phyloP scores from a whole-genome alignment of 176 grass and related monocot genomes.

The Canna indica region DNA sequence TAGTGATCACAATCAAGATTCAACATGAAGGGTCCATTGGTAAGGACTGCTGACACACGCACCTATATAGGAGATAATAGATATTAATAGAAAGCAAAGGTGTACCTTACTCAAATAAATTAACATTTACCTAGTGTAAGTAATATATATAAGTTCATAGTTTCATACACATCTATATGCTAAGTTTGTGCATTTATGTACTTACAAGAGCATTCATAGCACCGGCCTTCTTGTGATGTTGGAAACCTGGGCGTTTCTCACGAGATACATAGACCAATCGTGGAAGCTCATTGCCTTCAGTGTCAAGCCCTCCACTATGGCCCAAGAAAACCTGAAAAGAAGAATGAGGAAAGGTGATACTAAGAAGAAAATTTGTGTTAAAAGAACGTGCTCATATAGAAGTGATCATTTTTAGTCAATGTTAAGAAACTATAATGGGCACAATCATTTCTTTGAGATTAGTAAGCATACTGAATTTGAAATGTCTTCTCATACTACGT shows the following conservation, averaged over 20 bases:
- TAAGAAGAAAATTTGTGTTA: slow-evolving; percentile 6
- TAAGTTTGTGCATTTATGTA: slow-evolving; percentile 17
- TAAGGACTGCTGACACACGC: slow-evolving; percentile 96
- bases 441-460: neutral
- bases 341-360: slow-evolving; percentile 13
- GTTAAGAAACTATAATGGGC: neutral
- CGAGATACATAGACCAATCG: slow-evolving; percentile 98
- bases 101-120: slow-evolving; percentile 12
- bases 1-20: slow-evolving; percentile 99
- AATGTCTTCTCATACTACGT: neutral
- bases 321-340: slow-evolving; percentile 81
- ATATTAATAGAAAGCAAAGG: slow-evolving; percentile 23
- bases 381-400: neutral
- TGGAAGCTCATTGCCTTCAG: slow-evolving; percentile 78
- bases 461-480: neutral
- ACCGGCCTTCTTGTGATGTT: slow-evolving; percentile 98
- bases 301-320: slow-evolving; percentile 92
- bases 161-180: neutral
- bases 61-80: slow-evolving; percentile 40
- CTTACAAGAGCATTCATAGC: slow-evolving; percentile 99
- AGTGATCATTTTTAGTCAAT: neutral
- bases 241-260: slow-evolving; percentile 97
- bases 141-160: neutral
- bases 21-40: slow-evolving; percentile 90
- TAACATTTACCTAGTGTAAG: neutral